Base-by-base conservation (phyloP, 192 early-diverging fungal genomes). In the Radiomyces spectabilis region DNA sequence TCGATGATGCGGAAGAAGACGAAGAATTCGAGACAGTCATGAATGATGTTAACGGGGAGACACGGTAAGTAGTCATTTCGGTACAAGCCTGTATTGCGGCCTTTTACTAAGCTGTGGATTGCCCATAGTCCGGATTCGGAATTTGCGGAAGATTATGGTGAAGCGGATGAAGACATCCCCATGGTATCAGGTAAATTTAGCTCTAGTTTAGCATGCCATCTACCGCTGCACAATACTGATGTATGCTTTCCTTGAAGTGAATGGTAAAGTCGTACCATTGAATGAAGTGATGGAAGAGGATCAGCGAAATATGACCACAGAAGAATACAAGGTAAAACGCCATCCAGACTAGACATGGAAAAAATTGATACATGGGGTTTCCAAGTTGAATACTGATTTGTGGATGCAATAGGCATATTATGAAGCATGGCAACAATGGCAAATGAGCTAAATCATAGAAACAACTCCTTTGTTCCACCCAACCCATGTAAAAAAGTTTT, bases 261-360 rank as follows among this genome's bases (percentile, higher is more conserved):
- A 61, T 60, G 73, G 75, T 29, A 55, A 65, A 15, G 58, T 66
- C 51, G 64, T 77, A 13, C 68, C 73, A 9, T 46, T 80, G 24
- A 55, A 75, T 53, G 75, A 77, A 31, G 65, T 80, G 13, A 71
- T 71, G 1, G 75, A 78, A 48, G 78, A 81, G 3, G 68, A 78
- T 54, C 78, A 73, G 40, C 48, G 46, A 6, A 52, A 71, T 19
- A 81, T 81, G 78, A 71, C 78, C 1, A 66, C 76, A 0, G 78
- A 77, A 18, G 78, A 81, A 55, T 81, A 81, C 34, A 54, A 75
- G 53, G 69, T 55, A 63, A 53, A 6, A 7, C 4, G 2, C 13
- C 6, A 26, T 18, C 9, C 9, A 27, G 21, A 10, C 2, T 2
- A 41, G 2, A 18, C 5, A 15, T 25, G 10, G 18, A 19, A 37